Evolutionary conservation across 805 yeast species (phyloP), one percentile per base, ranked within the genome.

Genomic region (Metschnikowia shivogae): DNA sequence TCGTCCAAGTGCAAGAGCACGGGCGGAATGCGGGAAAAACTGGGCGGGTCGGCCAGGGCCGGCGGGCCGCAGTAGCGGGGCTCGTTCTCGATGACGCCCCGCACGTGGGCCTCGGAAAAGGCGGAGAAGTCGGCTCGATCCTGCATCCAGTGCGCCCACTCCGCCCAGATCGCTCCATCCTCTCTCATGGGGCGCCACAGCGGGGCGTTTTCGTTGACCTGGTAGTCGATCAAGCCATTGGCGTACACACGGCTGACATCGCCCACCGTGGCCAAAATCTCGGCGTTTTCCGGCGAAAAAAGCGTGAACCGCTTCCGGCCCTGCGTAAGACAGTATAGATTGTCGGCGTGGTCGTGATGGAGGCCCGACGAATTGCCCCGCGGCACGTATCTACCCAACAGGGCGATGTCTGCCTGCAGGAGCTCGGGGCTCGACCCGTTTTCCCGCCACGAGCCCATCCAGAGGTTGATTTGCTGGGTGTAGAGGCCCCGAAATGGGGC

Each of bases 261-360:
- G 0, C 92, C 93, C n/a, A 80, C 79, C 0, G 89, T 83, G 59
- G 74, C 73, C 59, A 85, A 63, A 46, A 73, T 73, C 2, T 60
- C 60, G 0, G 84, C 88, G 55, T 80, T 86, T 22, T 66, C 65
- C 1, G 93, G 92, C 5, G 82, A 68, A 56, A 74, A 83, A 5
- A 85, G 54, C 0, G 90, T 84, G 60, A 85, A 85, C 48, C 89
- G 59, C 55, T 85, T 85, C 6, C 54, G 57, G 0, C 92, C 93
- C 24, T 72, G 63, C 1, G 80, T 57, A 1, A 85, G 77, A 4
- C 84, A 68, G 58, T 85, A 85, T 30, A 85, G 64, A 55, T 85
- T 85, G 57, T 84, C 90, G 1, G 90, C 87, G 62, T 84, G 90
- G 59, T 85, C 92, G 59, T 85, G 92, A 54, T 85, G 92, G 10